A percentile compares a stretch with the other conserved stretches of the same genome.
These are phyloP conservation scores for Helichrysum umbraculigerum DNA, from an alignment of 129 eudicot species.

Conservation along the genomic window DNA sequence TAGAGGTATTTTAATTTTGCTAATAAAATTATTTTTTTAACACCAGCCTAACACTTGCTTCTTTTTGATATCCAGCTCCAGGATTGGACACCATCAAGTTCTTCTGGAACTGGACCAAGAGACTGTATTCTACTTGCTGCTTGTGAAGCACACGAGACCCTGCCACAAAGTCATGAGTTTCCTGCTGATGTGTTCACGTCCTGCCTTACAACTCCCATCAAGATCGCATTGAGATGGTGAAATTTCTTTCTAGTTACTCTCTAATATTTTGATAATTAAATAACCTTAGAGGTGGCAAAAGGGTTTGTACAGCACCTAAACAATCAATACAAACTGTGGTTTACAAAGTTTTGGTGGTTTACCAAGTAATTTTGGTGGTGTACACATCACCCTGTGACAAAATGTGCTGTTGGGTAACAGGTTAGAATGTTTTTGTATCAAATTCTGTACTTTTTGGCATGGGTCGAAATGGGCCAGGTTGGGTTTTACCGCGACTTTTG, in stretches of 20 bases:
- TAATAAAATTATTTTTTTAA: background rate
- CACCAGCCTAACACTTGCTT: background rate
- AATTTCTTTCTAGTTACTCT: background rate
- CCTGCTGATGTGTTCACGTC: constrained; percentile 99
- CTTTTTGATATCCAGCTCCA: constrained; percentile 53
- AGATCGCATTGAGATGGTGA: constrained; percentile 97
- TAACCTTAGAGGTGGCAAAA: no score
- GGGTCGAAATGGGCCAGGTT: background rate
- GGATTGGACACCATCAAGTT: constrained; percentile 63
- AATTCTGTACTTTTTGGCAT: background rate
- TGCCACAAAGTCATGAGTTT: constrained; percentile 93
- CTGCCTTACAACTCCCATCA: constrained; percentile 96
- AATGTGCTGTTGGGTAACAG: background rate
- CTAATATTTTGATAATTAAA: no score
- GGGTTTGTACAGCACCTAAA: no score
- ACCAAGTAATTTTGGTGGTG: no score
- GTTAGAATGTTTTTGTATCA: constrained; percentile 1
- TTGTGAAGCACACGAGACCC: constrained; percentile 97
- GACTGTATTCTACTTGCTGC: constrained; percentile 96
- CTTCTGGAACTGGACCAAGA: constrained; percentile 64
- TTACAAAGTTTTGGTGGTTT: no score
- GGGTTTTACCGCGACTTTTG: background rate
- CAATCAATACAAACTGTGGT: background rate
- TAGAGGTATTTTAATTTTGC: constrained; percentile 57
- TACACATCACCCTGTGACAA: background rate